Evolutionary conservation across 148 eudicot species (phyloP).

Genomic region (Nepenthes mirabilis): DNA sequence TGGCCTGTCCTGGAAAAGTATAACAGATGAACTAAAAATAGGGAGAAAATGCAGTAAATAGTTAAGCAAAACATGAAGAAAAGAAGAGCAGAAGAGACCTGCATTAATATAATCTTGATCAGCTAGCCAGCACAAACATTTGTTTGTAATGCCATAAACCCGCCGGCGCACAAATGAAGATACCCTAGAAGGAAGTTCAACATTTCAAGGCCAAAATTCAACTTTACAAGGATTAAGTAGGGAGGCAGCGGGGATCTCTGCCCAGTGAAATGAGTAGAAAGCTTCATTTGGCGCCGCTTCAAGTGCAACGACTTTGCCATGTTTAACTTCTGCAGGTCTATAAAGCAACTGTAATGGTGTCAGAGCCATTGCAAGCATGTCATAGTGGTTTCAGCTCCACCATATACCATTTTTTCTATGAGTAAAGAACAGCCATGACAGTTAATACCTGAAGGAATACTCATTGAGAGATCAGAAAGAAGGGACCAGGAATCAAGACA

Average conservation of each 20-base stretch:
- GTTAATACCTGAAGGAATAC: too few relatives aligned
- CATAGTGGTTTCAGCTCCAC: too few relatives aligned
- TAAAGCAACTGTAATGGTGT: conserved; percentile 85
- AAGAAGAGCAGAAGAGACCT: conserved; percentile 9
- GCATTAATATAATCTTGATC: conserved; percentile 73
- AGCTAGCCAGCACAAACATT: conserved; percentile 88
- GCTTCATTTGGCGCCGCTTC: conserved; percentile 92
- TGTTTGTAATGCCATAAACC: conserved; percentile 65
- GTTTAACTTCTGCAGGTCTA: conserved; percentile 68
- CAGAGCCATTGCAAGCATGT: conserved; percentile 49
- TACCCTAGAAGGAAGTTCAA: conserved; percentile 69
- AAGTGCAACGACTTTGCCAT: conserved; percentile 42
- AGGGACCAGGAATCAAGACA: too few relatives aligned
- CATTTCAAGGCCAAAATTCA: conserved; percentile 77
- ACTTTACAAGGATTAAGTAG: conserved; percentile 95
- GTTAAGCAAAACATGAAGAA: conserved; percentile 5
- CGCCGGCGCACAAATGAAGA: conserved; percentile 88
- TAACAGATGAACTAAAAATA: not conserved
- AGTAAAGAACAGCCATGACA: too few relatives aligned
- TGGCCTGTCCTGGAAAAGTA: conserved; percentile 52
- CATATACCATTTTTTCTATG: too few relatives aligned
- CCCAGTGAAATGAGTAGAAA: conserved; percentile 81
- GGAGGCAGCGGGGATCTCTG: conserved; percentile 83
- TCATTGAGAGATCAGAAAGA: too few relatives aligned
- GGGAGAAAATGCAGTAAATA: not conserved